Percentiles rank a stretch among this genome's conserved stretches.
Conservation (phyloP, 1,284 basidiomycete species). For the Marasmius oreades region DNA sequence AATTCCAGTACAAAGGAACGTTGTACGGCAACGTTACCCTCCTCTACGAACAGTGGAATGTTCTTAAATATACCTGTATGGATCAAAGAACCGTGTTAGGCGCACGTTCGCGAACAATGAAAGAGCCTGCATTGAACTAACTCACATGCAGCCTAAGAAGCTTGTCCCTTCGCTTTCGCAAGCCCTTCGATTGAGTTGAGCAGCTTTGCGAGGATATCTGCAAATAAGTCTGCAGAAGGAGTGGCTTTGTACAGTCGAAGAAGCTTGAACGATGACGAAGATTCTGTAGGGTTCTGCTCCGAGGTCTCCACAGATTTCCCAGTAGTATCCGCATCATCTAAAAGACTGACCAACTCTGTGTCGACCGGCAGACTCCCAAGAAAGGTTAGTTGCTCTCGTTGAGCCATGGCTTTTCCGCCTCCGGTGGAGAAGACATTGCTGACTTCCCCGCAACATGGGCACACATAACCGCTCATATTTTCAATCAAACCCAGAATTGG, state of each 20-base stretch:
- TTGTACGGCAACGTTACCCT: too few species aligned
- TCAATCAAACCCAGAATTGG: conserved; percentile 95
- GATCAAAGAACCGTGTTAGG: too few species aligned
- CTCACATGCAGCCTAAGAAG: neutral
- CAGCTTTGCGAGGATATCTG: conserved; percentile 45
- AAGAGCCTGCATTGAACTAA: neutral
- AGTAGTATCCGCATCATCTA: conserved; percentile 66
- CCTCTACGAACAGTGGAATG: too few species aligned
- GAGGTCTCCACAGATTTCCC: conserved; percentile 19
- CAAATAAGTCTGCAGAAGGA: conserved; percentile 59
- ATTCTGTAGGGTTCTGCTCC: conserved; percentile 20
- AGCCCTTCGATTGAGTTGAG: conserved; percentile 4
- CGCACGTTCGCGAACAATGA: too few species aligned
- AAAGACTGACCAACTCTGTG: conserved; percentile 82
- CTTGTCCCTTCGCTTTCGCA: neutral
- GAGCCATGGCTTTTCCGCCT: conserved; percentile 87
- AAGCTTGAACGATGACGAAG: conserved; percentile 36
- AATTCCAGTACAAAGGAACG: too few species aligned
- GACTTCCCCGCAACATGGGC: conserved; percentile 92
- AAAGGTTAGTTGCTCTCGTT: conserved; percentile 71
- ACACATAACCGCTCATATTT: conserved; percentile 99
- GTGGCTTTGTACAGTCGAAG: conserved; percentile 57
- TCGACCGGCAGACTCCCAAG: conserved; percentile 94
- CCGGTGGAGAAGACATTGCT: conserved; percentile 95
- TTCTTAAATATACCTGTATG: too few species aligned